phyloP scores from a whole-genome alignment of 2,329 filamentous ascomycete genomes.

The Seiridium unicorne region DNA sequence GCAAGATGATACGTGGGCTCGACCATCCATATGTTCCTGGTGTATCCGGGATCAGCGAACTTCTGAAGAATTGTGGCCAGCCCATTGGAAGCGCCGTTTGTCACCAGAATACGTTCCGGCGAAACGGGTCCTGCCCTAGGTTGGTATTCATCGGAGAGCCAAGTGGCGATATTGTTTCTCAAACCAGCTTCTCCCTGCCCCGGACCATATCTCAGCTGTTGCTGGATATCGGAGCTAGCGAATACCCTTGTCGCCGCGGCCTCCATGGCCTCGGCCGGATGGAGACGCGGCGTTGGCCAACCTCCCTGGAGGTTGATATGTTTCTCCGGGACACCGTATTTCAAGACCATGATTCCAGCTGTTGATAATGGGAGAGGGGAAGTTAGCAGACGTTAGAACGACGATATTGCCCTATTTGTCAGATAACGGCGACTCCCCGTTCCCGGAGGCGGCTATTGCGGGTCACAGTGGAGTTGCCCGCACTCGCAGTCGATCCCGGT shows the following conservation, averaged over 20 bases:
- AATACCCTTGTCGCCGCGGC: background rate
- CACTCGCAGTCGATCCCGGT: background rate
- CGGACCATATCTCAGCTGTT: background rate
- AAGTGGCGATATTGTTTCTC: background rate
- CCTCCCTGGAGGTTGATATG: conserved; percentile 1
- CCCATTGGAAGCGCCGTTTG: conserved; percentile 2
- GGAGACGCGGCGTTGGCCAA: conserved; percentile 2
- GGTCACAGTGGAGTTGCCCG: background rate
- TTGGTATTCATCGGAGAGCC: background rate
- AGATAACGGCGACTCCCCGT: background rate
- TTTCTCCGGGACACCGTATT: background rate
- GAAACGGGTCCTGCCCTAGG: background rate
- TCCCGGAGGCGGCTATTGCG: background rate
- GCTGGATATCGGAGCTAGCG: background rate
- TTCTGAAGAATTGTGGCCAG: conserved; percentile 1
- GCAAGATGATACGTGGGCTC: conserved; percentile 7
- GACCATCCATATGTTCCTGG: conserved; percentile 5
- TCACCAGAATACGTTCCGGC: background rate
- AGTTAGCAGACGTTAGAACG: too few relatives aligned
- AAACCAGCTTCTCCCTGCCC: background rate
- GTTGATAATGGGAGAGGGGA: background rate
- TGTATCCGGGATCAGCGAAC: conserved; percentile 2
- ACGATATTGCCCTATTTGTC: background rate
- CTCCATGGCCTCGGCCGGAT: background rate
- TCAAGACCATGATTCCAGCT: background rate